Base-by-base conservation (phyloP, 306 rosid genomes). In the Castanea crenata region DNA sequence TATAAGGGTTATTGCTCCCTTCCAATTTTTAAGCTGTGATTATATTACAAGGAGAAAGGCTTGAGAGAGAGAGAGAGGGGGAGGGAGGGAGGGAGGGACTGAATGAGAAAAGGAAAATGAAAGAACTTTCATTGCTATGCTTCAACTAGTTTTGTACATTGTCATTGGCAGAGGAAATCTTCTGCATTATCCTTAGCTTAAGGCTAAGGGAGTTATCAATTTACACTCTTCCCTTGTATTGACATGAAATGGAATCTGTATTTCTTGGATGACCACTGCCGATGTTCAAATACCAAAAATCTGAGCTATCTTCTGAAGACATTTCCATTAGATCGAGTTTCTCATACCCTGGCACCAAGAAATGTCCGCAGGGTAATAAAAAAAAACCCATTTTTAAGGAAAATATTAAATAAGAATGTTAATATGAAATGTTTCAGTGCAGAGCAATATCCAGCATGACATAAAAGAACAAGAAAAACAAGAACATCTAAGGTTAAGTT, bases 301-400 rank as follows among this genome's bases (percentile, higher is more conserved):
- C 46, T 15, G 58, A 74, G 5, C 41, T 51, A 64, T 16, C 44
- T 56, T 77, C 82, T 67, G 4, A 21, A 35, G n/a, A 10, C n/a
- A 18, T 8, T 19, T 68, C 51, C 25, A 19, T 10, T 29, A 20
- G 41, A 19, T 34, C 23, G 8, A 68, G 2, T 35, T 68, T 68
- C 72, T 83, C 84, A 83, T 29, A 82, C 83, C 76, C 65, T 82
- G n/a, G 79, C 91, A 52, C 91, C 79, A 74, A 85, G 72, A 83
- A 88, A 74, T 46, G 87, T 52, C 64, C 81, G 83, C 16, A 69
- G 15, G 5, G 8, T 31, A 73, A 52, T 20, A 57, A 52, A 73
- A 70, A 70, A 71, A 34, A 18, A 83, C 27, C 75, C 75, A 80
- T 75, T 52, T 46, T 10, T 25, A 15, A 54, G 62, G 5, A 18